Evolutionary conservation across 1,284 basidiomycete genomes (phyloP), one percentile per base, ranked within the genome.

Genomic region (Kwoniella shivajii): DNA sequence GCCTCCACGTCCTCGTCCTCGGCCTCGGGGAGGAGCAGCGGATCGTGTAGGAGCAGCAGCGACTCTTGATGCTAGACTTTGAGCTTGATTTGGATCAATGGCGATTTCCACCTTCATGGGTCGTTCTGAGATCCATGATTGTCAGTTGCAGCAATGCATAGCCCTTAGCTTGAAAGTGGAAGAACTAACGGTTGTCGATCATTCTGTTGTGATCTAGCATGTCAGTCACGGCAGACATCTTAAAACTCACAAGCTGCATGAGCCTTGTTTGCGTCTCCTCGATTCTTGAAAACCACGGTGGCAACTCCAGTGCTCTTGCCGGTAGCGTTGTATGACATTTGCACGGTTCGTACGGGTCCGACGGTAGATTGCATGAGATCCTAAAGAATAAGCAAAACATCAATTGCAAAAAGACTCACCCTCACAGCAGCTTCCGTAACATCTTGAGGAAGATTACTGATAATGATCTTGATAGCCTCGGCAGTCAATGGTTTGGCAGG

Each of bases 131-230:
- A n/a, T n/a, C n/a, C n/a, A n/a, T n/a, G n/a, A n/a, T n/a, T n/a
- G n/a, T n/a, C n/a, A n/a, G n/a, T n/a, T n/a, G n/a, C n/a, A n/a
- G n/a, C n/a, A n/a, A n/a, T n/a, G n/a, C n/a, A n/a, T n/a, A n/a
- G n/a, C n/a, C n/a, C n/a, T n/a, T n/a, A n/a, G n/a, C n/a, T n/a
- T n/a, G n/a, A 50, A 31, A 20, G 38, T 30, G 52, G 50, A 50
- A 55, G 58, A 87, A 96, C 94, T 93, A 89, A 98, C 94, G 96
- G 83, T 93, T 92, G 87, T 99, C 95, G 85, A 99, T 95, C 82
- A 99, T 88, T 77, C 95, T 88, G 82, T 93, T 92, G 85, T 99
- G 92, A 84, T 98, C 77, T 78, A 31, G 10, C 39, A 27, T 9
- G 31, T 55, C 31, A 69, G 63, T 31, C 27, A n/a, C 16, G n/a